Base-by-base conservation (phyloP, 768 basidiomycete genomes). In the Lactarius quietus region DNA sequence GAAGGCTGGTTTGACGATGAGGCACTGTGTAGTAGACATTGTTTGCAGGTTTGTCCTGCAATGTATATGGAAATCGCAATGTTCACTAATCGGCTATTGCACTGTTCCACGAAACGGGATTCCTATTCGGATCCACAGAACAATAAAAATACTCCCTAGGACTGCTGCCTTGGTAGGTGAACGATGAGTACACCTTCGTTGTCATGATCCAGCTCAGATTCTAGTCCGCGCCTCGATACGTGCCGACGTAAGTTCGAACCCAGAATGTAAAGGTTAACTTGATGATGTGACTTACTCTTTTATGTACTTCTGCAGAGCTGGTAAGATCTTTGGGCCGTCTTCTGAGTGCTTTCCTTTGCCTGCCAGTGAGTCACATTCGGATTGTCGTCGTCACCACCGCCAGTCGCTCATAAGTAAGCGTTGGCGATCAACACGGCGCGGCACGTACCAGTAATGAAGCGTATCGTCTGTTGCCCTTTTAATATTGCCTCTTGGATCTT, bases 371-470 rank as follows among this genome's bases (percentile, higher is more conserved):
- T 33, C 31, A 15, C 9, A 23, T 31, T 1, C 29, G 15, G 12
- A n/a, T 26, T 23, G 7, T n/a, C n/a, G 23, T 45, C 23, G 33
- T 23, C 20, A 59, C 17, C 15, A 17, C 41, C n/a, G 43, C 10
- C 1, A 20, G 20, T n/a, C 18, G 9, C 41, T 43, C n/a, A 33
- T 8, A 14, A 33, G 43, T 8, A 14, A 33, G 43, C 58, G 8
- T 15, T 17, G 48, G 6, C 48, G 4, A 51, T 15, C 48, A 33
- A 48, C 18, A 26, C 12, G 31, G 29, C 9, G 20, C n/a, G 29
- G n/a, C 6, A 48, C 58, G 10, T 17, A 59, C 43, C 58, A 48
- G 58, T 31, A 6, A 48, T 59, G 43, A 59, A 48, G 31, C 43
- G 20, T 31, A 48, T 48, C 7, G 17, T 35, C 31, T n/a, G 29